A percentile compares a stretch with the other conserved stretches of the same genome.
Evolutionary conservation across 2,329 filamentous ascomycete genomes (phyloP).

Genomic region (Penicillium italicum): DNA sequence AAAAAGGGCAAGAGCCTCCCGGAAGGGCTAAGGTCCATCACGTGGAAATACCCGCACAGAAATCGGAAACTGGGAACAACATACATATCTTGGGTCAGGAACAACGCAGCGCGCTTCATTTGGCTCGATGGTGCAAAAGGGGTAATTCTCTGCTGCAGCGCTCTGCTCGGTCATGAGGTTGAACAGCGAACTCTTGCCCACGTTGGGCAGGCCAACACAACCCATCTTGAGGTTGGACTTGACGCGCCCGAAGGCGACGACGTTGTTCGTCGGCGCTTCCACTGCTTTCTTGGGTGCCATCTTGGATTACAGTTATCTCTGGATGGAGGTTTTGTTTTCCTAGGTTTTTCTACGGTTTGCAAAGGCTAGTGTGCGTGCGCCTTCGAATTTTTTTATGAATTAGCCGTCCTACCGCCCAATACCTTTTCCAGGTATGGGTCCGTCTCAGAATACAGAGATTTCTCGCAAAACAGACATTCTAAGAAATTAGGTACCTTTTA

Average conservation of each 20-base stretch:
- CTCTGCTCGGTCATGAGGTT: slow-evolving; percentile 7
- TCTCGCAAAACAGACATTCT: too few relatives aligned
- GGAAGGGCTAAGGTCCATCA: neutral
- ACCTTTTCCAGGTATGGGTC: too few relatives aligned
- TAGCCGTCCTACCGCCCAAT: neutral
- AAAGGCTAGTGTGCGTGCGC: neutral
- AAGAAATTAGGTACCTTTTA: too few relatives aligned
- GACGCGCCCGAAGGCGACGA: slow-evolving; percentile 6
- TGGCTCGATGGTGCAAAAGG: slow-evolving; percentile 7
- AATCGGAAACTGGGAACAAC: neutral
- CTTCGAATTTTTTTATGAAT: neutral
- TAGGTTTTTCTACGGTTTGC: neutral
- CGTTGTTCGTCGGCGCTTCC: slow-evolving; percentile 2
- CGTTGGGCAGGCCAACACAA: slow-evolving; percentile 3
- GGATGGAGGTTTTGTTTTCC: neutral
- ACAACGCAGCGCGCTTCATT: slow-evolving; percentile 6
- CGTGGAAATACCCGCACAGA: neutral
- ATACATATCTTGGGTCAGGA: slow-evolving; percentile 5
- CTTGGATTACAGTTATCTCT: neutral
- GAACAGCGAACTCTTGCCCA: slow-evolving; percentile 5
- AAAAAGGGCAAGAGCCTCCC: neutral
- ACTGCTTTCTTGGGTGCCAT: neutral
- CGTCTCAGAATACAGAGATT: too few relatives aligned
- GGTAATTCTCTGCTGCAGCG: slow-evolving; percentile 5
- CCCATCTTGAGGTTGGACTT: slow-evolving; percentile 7